These are phyloP conservation scores for Cenchrus purpureus DNA, from an alignment of 176 grass and related monocot genomes.

Conservation along the genomic window DNA sequence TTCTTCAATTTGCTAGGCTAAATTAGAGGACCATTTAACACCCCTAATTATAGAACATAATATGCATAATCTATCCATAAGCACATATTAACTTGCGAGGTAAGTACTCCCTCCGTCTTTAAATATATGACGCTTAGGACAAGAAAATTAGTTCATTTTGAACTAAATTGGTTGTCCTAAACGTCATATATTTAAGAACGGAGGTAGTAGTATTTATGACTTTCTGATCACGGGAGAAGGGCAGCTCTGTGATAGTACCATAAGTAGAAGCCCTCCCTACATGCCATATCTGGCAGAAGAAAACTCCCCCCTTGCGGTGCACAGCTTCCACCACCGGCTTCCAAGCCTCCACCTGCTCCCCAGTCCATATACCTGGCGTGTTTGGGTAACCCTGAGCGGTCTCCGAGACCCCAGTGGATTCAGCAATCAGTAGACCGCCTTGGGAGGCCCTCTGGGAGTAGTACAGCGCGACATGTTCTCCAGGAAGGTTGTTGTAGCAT, in stretches of 20 bases:
- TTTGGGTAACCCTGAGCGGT: constrained; percentile 52
- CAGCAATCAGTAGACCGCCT: constrained; percentile 45
- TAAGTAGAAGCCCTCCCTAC: constrained; percentile 57
- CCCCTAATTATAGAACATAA: background rate
- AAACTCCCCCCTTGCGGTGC: constrained; percentile 67
- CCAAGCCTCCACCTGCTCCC: constrained; percentile 71
- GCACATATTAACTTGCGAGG: background rate
- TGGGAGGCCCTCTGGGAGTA: constrained; percentile 55
- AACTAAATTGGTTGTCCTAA: too few species aligned
- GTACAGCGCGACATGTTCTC: constrained; percentile 36
- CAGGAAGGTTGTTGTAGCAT: constrained; percentile 44
- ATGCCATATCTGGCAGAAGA: constrained; percentile 84
- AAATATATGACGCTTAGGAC: too few species aligned
- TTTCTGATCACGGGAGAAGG: background rate
- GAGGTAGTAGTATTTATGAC: background rate
- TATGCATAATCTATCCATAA: background rate
- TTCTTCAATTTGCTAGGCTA: too few species aligned
- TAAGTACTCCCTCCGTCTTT: too few species aligned
- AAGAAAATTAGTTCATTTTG: too few species aligned
- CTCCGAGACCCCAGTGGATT: constrained; percentile 45
- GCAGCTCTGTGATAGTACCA: constrained; percentile 25
- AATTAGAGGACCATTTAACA: too few species aligned
- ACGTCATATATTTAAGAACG: too few species aligned
- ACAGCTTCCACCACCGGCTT: constrained; percentile 57
- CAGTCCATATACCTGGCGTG: constrained; percentile 70